Base-by-base conservation (phyloP, 192 early-diverging fungal genomes). In the Entomortierella parvispora region DNA sequence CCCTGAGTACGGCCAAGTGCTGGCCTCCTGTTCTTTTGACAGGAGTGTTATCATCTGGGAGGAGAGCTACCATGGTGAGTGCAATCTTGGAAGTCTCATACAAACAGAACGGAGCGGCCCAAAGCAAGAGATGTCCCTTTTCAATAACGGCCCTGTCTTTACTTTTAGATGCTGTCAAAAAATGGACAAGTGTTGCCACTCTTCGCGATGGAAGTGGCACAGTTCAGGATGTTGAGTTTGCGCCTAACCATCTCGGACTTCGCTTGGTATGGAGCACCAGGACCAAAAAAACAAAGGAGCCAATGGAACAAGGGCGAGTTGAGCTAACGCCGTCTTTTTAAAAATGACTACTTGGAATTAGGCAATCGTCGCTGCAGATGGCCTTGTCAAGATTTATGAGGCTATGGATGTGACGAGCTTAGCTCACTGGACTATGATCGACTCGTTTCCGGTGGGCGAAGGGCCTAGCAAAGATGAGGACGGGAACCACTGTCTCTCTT, bases 11-110 rank as follows among this genome's bases (percentile, higher is more conserved):
- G 96, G 96, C 4, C 92, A 94, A 68, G 83, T 97, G 9, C 80
- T 99, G 46, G 96, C 96, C 2, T 90, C 91, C 15, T 96, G 95
- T 62, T 96, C 95, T 46, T 94, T 97, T 70, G 97, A 99, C 79
- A 86, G 95, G 45, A 92, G 89, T 11, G 91, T 97, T 17, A 88
- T 88, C 67, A 92, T 99, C 32, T 99, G 95, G 95, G 94, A 96
- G 67, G 95, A 99, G 81, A 87, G 82, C 55, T 89, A 91, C 50
- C 80, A 85, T 79, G 89, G 86, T 92, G 64, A 52, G 51, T 61
- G 22, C n/a, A 31, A 29, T 53, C 34, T 61, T 47, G 37, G 43
- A 47, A 49, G 4, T 34, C n/a, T 40, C 37, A 61, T 33, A 82
- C 83, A 85, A 55, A 57, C 75, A 17, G 89, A 81, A 44, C 83